Evolutionary conservation across 768 basidiomycete genomes (phyloP), one percentile per base, ranked within the genome.

Genomic region (Gymnopilus dilepis): DNA sequence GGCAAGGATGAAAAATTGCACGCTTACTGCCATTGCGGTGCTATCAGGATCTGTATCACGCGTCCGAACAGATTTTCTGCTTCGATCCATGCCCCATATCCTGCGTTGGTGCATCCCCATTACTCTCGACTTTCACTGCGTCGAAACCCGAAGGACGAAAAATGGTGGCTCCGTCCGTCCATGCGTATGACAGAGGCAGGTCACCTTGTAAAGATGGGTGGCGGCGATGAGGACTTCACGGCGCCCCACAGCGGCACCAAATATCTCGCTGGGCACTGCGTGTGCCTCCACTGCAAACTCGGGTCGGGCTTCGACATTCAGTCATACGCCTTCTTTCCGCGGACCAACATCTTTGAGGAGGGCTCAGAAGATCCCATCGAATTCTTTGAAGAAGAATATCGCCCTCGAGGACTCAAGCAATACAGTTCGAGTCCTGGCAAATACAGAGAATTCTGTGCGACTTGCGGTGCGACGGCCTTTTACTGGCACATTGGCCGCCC

Each of bases 381-480:
- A 6, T 53, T 74, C 9, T 57, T 57, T 8, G 42, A 58, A n/a
- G 52, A 59, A 37, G 26, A 57, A 2, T 55, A 64, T 21, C 50
- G 67, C 15, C 71, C 61, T 1, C 60, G 55, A 30, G 71, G 70
- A 4, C 58, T 76, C 33, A 71, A 67, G 53, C 70, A 71, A 58
- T 76, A 73, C 47, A 63, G 63, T 30, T 70, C 73, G 4, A 73
- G 71, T 21, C 70, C 70, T 0, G 73, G 74, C 13, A 61, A 65
- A 26, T 73, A 71, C 42, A 52, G 69, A 22, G 74, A 76, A 57
- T 74, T 69, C 24, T 76, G 74, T 38, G 59, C 52, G 11, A 72
- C 63, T 3, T 76, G 74, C 47, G 74, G 75, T 1, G 75, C 74
- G 6, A 68, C 70, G 2, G 71, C 65, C 4, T 74, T 75, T 41